These are phyloP conservation scores for Gossypium raimondii DNA, from an alignment of 345 rosid species.

Conservation along the genomic window DNA sequence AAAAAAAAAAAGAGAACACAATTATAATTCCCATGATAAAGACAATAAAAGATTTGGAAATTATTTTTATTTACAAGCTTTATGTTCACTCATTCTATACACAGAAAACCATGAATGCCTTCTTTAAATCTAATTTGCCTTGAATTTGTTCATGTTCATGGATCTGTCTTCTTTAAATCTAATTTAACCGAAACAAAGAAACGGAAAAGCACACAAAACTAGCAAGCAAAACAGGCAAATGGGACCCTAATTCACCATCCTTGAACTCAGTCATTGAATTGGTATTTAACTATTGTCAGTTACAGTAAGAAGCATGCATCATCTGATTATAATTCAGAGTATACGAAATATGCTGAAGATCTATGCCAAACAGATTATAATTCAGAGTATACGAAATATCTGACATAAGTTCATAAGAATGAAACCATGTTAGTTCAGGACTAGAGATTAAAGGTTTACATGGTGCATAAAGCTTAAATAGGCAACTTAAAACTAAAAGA, in stretches of 20 bases:
- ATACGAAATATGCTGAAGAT: neutral
- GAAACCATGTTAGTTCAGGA: neutral
- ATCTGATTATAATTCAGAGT: neutral
- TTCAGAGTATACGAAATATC: neutral
- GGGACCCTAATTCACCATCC: neutral
- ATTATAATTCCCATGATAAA: neutral
- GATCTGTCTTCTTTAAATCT: neutral
- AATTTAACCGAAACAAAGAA: neutral
- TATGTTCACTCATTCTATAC: neutral
- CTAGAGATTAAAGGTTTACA: neutral
- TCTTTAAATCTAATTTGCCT: neutral
- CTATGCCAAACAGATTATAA: neutral
- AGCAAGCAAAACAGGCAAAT: neutral
- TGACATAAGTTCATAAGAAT: neutral
- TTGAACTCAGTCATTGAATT: neutral
- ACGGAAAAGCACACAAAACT: neutral
- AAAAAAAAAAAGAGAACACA: neutral
- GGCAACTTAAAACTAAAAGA: neutral
- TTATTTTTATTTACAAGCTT: neutral
- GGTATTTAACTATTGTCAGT: neutral
- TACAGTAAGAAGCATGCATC: neutral
- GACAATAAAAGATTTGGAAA: neutral
- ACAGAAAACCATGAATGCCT: neutral
- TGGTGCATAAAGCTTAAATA: neutral
- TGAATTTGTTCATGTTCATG: neutral